Conservation (phyloP, 192 early-diverging fungal species). For the Entrophospora sp. region DNA sequence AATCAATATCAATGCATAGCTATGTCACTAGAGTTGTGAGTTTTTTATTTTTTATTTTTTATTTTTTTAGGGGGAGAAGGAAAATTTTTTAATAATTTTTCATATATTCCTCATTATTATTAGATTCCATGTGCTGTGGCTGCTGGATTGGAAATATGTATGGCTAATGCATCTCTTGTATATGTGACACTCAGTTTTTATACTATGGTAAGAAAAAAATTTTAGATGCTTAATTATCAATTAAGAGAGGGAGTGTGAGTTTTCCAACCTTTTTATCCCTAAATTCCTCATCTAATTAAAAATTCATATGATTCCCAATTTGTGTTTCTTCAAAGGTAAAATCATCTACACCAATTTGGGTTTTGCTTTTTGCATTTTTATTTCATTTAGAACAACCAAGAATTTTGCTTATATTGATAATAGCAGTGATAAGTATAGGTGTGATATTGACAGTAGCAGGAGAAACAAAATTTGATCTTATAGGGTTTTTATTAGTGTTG, state of each 20-base stretch:
- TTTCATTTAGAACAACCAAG: slow-evolving; percentile 66
- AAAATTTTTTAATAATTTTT: too few species aligned
- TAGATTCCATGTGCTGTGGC: slow-evolving; percentile 59
- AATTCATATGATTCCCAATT: too few species aligned
- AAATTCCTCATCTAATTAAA: too few species aligned
- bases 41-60: too few species aligned
- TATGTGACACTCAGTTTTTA: slow-evolving; percentile 76
- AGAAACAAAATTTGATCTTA: slow-evolving; percentile 50
- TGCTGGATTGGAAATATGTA: slow-evolving; percentile 73
- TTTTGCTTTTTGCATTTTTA: slow-evolving; percentile 72
- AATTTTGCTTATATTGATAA: slow-evolving; percentile 50
- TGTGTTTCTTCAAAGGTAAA: too few species aligned
- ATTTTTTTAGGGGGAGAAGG: too few species aligned
- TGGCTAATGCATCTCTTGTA: slow-evolving; percentile 69
- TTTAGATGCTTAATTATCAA: too few species aligned
- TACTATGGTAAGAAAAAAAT: slow-evolving; percentile 52
- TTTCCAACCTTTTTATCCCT: too few species aligned
- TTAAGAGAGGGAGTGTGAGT: too few species aligned
- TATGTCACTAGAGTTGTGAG: slow-evolving; percentile 34
- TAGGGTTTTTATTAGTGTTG: slow-evolving; percentile 47
- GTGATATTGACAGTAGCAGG: slow-evolving; percentile 67
- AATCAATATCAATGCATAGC: slow-evolving; percentile 25
- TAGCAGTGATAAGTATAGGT: slow-evolving; percentile 62
- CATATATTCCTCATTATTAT: too few species aligned
- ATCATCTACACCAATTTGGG: slow-evolving; percentile 54